Base-by-base conservation (phyloP, 2,329 filamentous ascomycete genomes). In the Bipolaris sorokiniana region DNA sequence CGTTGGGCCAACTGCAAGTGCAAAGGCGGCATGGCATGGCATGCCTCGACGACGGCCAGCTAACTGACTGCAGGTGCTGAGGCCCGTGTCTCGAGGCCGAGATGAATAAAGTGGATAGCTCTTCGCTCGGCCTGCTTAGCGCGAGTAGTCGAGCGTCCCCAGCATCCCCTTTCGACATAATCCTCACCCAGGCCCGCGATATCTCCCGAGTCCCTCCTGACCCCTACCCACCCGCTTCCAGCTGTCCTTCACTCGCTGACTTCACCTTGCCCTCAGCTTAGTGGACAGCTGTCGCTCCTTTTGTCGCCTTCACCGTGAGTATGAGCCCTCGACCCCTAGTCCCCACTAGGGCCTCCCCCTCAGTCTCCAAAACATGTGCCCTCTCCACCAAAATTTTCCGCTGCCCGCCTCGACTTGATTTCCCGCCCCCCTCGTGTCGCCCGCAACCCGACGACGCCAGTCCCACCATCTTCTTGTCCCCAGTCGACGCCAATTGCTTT, bases 331-430 rank as follows among this genome's bases (percentile, higher is more conserved):
- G 26, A 48, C 36, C 31, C 20, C 51, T 58, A 49, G 51, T 28
- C 54, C 55, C 60, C 54, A 40, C 53, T 59, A 28, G 26, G 26
- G 26, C 60, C 50, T 52, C 50, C 57, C 38, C 56, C 53, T 58
- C 55, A 42, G 51, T 59, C 61, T 48, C 54, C 48, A 57, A 42
- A 31, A 58, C 63, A 64, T 66, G 56, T 73, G 68, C 65, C 66
- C 71, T 54, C 65, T 63, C 49, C 65, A 67, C 66, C 67, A 72
- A 74, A 74, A 74, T 68, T 74, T 72, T 74, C 69, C 68, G 64
- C 64, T 61, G 55, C 63, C 61, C 61, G 53, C 48, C 65, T 65
- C 61, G 54, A 57, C 44, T 61, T 68, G 65, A 70, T 69, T 70
- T 69, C 65, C 62, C 68, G 56, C 23, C 22, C 23, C 41, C n/a